Base-by-base conservation (phyloP, 1,284 basidiomycete genomes). In the Dichomitus squalens region DNA sequence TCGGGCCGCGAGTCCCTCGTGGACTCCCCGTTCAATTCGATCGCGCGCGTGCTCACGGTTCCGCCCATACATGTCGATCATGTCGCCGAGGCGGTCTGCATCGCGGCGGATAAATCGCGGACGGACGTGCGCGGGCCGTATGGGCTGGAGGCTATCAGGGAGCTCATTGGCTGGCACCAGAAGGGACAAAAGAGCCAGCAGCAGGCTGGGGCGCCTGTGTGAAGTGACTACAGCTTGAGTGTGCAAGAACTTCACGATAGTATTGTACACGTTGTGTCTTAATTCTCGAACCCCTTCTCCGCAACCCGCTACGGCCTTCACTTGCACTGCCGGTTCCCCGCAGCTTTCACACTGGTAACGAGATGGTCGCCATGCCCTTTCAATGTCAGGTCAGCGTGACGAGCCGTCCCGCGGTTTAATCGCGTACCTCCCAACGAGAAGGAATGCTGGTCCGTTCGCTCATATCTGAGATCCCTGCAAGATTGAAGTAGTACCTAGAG, bases 11-110 rank as follows among this genome's bases (percentile, higher is more conserved):
- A 63, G 56, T 64, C 67, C 49, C 71, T 68, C 18, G 65, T 70
- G n/a, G 66, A 75, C 34, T 84, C 86, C 23, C 70, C 82, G 9
- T 73, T 87, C 29, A 80, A 87, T 35, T 87, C 92, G 1, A 75
- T 98, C 31, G 86, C 92, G 4, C 87, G 90, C 55, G 86, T 90
- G 21, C 73, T 96, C 58, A 84, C 83, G 11, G 89, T 90, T 52
- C 93, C 90, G 25, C 95, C 97, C 0, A 86, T 99, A 47, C 96
- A 99, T 70, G 93, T 98, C 25, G 96, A 99, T 67, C 95, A 96
- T 59, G 94, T 99, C 36, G 96, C 91, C 1, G 86, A 90, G 66
- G 94, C 95, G 0, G 84, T 95, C 8, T 87, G 87, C 61, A 73
- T 77, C n/a, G 77, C 79, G 57, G 71, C 62, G 35, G 72, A 75